Conservation (phyloP, 23 red algal species). For the Pyropia haitanensis region DNA sequence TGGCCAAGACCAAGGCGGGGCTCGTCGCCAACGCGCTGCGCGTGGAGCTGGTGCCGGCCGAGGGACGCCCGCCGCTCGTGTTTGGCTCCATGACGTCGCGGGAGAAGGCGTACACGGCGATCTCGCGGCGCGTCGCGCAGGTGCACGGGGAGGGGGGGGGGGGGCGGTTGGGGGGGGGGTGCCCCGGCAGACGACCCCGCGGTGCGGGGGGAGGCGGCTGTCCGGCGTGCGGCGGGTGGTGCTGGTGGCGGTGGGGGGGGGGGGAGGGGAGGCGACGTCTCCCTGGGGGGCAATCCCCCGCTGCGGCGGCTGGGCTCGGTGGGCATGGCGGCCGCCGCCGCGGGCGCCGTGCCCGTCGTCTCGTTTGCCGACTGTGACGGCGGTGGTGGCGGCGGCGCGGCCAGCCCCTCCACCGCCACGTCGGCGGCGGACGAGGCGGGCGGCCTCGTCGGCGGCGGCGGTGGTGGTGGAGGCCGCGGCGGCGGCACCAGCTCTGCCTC, state of each 20-base stretch:
- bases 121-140: slow-evolving; percentile 11
- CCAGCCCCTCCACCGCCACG: no score
- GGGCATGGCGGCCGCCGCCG: no score
- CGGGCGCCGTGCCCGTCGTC: no score
- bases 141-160: neutral
- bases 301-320: no score
- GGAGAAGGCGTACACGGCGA: slow-evolving; percentile 25
- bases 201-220: slow-evolving; percentile 10
- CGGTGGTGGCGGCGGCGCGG: no score
- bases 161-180: neutral
- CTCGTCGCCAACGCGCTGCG: slow-evolving; percentile 57
- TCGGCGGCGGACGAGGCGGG: no score
- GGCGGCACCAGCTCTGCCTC: no score
- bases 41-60: slow-evolving; percentile 20
- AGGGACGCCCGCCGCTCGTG: slow-evolving; percentile 16
- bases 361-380: no score
- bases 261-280: slow-evolving; percentile 16
- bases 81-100: slow-evolving; percentile 53
- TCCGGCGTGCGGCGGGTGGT: slow-evolving; percentile 24
- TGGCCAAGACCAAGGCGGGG: slow-evolving; percentile 33
- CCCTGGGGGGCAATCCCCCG: no score
- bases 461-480: no score
- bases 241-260: slow-evolving; percentile 8
- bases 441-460: no score
- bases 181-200: neutral